A percentile compares a stretch with the other conserved stretches of the same genome.
These are phyloP conservation scores for Termitomyces sp. DNA, from an alignment of 768 basidiomycete genomes.

Conservation along the genomic window DNA sequence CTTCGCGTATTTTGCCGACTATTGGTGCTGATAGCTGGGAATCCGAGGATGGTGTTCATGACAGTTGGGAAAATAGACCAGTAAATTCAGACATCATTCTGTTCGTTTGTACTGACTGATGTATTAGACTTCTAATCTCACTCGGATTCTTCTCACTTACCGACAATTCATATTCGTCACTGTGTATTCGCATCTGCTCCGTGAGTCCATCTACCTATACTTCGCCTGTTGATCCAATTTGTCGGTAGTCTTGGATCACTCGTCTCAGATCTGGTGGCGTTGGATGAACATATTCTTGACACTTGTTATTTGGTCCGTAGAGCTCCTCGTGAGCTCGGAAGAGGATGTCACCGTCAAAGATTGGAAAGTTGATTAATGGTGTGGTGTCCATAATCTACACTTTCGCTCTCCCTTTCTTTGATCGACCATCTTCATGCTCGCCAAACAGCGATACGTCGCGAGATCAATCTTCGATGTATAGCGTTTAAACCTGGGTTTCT, in stretches of 20 bases:
- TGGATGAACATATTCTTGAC: conserved; percentile 91
- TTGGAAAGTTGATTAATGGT: conserved; percentile 71
- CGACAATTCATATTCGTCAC: conserved; percentile 81
- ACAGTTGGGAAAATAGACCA: conserved; percentile 69
- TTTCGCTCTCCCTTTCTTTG: background rate
- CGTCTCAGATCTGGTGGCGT: conserved; percentile 91
- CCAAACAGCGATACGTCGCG: conserved; percentile 12
- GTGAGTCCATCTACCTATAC: conserved; percentile 39
- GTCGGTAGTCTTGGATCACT: conserved; percentile 69
- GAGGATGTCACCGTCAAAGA: conserved; percentile 59
- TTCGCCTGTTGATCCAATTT: background rate
- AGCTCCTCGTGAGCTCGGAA: conserved; percentile 73
- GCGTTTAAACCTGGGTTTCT: conserved; percentile 8
- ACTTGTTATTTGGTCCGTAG: conserved; percentile 75
- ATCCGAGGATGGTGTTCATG: conserved; percentile 53
- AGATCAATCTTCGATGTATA: conserved; percentile 1
- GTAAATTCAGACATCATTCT: conserved; percentile 30
- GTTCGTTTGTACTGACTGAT: conserved; percentile 4
- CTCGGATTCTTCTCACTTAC: conserved; percentile 73
- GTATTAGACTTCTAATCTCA: conserved; percentile 66
- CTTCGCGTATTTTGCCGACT: conserved; percentile 77
- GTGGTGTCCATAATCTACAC: background rate
- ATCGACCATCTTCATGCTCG: background rate
- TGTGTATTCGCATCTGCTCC: conserved; percentile 80
- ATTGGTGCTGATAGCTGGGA: conserved; percentile 83